A percentile compares a stretch with the other conserved stretches of the same genome.
Evolutionary conservation across 2,329 filamentous ascomycete genomes (phyloP).

Genomic region (Trichophaea hybrida): DNA sequence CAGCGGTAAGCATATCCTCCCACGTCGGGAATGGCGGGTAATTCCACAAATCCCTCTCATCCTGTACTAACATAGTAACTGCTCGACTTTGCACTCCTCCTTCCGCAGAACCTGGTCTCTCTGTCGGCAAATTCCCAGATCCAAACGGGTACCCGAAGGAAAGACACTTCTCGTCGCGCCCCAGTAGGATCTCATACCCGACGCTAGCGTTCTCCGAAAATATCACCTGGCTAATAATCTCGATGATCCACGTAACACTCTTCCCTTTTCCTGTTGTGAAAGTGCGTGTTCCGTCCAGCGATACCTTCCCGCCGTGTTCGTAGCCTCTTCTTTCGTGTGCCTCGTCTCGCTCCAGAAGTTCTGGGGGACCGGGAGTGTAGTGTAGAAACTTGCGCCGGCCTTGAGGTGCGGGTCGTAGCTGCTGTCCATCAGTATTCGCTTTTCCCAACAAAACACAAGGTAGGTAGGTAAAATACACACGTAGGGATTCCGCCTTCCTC

Average conservation of each 20-base stretch:
- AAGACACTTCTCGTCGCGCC: constrained; percentile 71
- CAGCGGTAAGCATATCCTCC: constrained; percentile 27
- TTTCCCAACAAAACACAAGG: not conserved
- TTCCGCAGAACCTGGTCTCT: constrained; percentile 35
- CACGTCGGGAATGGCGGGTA: constrained; percentile 66
- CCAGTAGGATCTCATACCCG: constrained; percentile 72
- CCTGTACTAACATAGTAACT: constrained; percentile 63
- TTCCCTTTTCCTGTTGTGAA: constrained; percentile 27
- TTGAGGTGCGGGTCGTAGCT: constrained; percentile 88
- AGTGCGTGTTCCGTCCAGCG: not conserved
- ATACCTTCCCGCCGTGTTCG: not conserved
- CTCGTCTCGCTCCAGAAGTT: constrained; percentile 45
- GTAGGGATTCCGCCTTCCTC: constrained; percentile 12
- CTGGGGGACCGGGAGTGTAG: constrained; percentile 62
- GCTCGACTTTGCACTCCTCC: constrained; percentile 77
- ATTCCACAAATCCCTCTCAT: constrained; percentile 83
- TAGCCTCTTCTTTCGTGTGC: not conserved
- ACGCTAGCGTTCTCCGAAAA: constrained; percentile 84
- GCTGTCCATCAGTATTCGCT: not conserved
- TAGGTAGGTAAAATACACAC: constrained; percentile 4
- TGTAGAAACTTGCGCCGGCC: constrained; percentile 75
- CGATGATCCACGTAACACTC: constrained; percentile 72
- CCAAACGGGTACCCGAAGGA: constrained; percentile 48
- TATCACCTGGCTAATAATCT: constrained; percentile 81
- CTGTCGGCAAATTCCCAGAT: constrained; percentile 34